Base-by-base conservation (phyloP, 192 early-diverging fungal genomes). In the Phycomyces blakesleeanus region DNA sequence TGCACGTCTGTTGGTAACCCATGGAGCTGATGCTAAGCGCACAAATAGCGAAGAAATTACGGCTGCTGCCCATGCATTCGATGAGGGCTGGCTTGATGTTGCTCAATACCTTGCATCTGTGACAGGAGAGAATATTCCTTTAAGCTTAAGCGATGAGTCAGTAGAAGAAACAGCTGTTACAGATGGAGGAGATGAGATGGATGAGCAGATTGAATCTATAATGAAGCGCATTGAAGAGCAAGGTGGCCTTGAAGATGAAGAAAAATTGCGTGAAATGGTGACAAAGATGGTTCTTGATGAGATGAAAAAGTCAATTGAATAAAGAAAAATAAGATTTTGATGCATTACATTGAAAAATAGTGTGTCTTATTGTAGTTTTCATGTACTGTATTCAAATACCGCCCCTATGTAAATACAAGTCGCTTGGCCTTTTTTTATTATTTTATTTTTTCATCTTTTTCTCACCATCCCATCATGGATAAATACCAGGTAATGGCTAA, bases 81-180 rank as follows among this genome's bases (percentile, higher is more conserved):
- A 88, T 29, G 86, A 89, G 69, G 89, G 81, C 47, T 85, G 79
- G 58, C 67, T 61, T 2, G 87, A 88, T 16, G 87, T 89, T 15
- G 85, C 89, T n/a, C 64, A 85, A 34, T 76, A 82, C 25, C 60
- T 89, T 21, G 76, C 80, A 52, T 71, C 76, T 9, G 57, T 70
- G 20, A 83, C 87, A 8, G 78, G 76, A 18, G 83, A 87, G 27
- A 68, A 76, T 0, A 73, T 83, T 49, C 76, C 81, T 0, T n/a
- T n/a, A n/a, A n/a, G n/a, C 47, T 29, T 8, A 34, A 10, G 14
- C 50, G 52, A 0, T 5, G 51, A n/a, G 51, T n/a, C 50, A 73
- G 22, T 52, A 61, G 8, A 71, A 74, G 1, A 57, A 74, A 7
- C 24, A 0, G 11, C 26, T 8, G 2, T 27, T 2, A 11, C 51